phyloP scores from a whole-genome alignment of 2,329 filamentous ascomycete species.

The Mycosphaerella arachidis region DNA sequence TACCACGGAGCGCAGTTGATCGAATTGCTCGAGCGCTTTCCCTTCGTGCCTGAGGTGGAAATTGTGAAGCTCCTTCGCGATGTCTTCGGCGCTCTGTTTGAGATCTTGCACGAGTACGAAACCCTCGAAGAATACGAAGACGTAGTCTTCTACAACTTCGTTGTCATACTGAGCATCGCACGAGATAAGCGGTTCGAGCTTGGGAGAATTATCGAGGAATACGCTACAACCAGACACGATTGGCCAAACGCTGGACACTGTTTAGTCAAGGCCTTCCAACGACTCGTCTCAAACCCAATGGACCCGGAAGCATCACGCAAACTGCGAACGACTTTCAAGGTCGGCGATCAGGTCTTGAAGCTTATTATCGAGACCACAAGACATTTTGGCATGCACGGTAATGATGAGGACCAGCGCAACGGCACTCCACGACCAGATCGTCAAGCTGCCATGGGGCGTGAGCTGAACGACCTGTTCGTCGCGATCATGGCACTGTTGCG shows the following conservation, averaged over 20 bases:
- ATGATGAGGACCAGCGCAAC: constrained; percentile 6
- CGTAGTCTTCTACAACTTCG: constrained; percentile 81
- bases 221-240: constrained; percentile 82
- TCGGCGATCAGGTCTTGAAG: constrained; percentile 85
- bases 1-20: constrained; percentile 64
- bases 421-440: constrained; percentile 23
- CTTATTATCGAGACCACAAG: constrained; percentile 87
- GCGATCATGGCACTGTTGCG: constrained; percentile 86
- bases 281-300: constrained; percentile 75
- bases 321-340: constrained; percentile 87
- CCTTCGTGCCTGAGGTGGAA: constrained; percentile 95
- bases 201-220: constrained; percentile 83
- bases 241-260: constrained; percentile 90
- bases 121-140: constrained; percentile 91
- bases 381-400: constrained; percentile 47
- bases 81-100: constrained; percentile 86
- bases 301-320: constrained; percentile 80
- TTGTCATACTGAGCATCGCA: constrained; percentile 86
- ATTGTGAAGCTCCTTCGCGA: constrained; percentile 89
- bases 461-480: constrained; percentile 83
- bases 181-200: constrained; percentile 92
- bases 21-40: constrained; percentile 71
- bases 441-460: constrained; percentile 70
- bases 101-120: constrained; percentile 84
- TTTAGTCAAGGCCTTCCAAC: constrained; percentile 78